Evolutionary conservation across 148 eudicot species (phyloP), one percentile per base, ranked within the genome.

Genomic region (Fagopyrum esculentum): DNA sequence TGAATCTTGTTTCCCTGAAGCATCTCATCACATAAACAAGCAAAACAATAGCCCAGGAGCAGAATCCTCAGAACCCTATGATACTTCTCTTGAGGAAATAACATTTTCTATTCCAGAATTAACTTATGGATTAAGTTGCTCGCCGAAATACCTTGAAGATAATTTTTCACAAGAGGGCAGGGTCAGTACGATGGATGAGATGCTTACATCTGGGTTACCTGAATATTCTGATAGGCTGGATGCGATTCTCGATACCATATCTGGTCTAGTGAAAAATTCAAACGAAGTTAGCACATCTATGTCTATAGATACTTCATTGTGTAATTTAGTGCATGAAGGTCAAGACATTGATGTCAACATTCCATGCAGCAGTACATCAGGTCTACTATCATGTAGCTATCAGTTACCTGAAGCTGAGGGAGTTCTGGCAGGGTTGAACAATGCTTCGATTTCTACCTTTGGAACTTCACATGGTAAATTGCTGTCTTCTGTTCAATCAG

Each of bases 81-180:
- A 75, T 51, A 54, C 78, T 44, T 76, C 77, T 57, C 76, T 80
- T 74, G 85, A 83, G 79, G 89, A 84, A 35, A 81, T 79, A 73
- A 73, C 78, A 46, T 82, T 82, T 79, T 69, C 86, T 45, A 81
- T 83, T 66, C 82, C 89, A 66, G 90, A 89, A 72, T 60, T 81
- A 63, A 84, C 86, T 63, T 78, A 77, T 77, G 95, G 86, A 77
- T 78, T 85, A 61, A 78, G 78, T 75, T 81, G 80, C 68, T 81
- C 86, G 12, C 77, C 86, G 45, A 70, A 68, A 12, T 83, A 78
- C 70, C 78, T 76, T 51, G 90, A 85, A 63, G 83, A 80, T 16
- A 82, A 80, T 71, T 74, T 77, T 76, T 69, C 84, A 54, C 76
- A 82, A 44, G 91, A 83, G 69, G 79, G 83, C 80, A 81, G 73